A percentile compares a stretch with the other conserved stretches of the same genome.
phyloP scores from a whole-genome alignment of 2,329 filamentous ascomycete genomes.

The Taxawa tesnikishii region DNA sequence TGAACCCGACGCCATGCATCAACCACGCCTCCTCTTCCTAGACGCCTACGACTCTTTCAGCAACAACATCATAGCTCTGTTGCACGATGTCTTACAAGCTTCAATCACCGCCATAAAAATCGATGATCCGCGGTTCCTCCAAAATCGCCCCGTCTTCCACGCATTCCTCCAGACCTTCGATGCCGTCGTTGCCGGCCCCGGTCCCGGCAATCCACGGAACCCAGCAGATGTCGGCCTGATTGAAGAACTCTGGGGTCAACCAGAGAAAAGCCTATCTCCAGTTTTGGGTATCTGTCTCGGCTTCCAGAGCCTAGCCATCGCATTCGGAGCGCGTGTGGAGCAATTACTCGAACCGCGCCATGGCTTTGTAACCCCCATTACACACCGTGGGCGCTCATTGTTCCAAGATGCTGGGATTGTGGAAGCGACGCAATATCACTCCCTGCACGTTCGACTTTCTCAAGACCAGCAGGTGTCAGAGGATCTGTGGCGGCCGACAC shows the following conservation, averaged over 20 bases:
- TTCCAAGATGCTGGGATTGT: conserved; percentile 51
- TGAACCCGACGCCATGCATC: too few relatives aligned
- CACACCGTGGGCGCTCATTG: conserved; percentile 49
- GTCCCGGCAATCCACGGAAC: conserved; percentile 67
- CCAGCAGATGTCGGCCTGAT: conserved; percentile 74
- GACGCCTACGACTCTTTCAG: conserved; percentile 97
- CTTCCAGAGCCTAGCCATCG: conserved; percentile 67
- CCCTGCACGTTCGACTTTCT: conserved; percentile 36
- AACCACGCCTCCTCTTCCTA: conserved; percentile 57
- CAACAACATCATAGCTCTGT: conserved; percentile 80
- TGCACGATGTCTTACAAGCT: conserved; percentile 56
- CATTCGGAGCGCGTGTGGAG: conserved; percentile 54
- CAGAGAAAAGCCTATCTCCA: conserved; percentile 50
- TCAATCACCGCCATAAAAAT: conserved; percentile 58
- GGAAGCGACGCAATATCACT: conserved; percentile 67
- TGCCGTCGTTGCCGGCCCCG: conserved; percentile 81
- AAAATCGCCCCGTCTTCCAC: conserved; percentile 22
- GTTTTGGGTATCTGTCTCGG: conserved; percentile 83
- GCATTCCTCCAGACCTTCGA: conserved; percentile 51
- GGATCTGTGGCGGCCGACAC: conserved; percentile 25
- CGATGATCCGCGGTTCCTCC: conserved; percentile 32
- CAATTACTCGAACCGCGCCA: conserved; percentile 64
- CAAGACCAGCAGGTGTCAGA: conserved; percentile 22
- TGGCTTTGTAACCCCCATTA: conserved; percentile 62
- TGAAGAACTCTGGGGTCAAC: conserved; percentile 58